These are phyloP conservation scores for Diaporthe citri DNA, from an alignment of 2,329 filamentous ascomycete genomes.

Conservation along the genomic window DNA sequence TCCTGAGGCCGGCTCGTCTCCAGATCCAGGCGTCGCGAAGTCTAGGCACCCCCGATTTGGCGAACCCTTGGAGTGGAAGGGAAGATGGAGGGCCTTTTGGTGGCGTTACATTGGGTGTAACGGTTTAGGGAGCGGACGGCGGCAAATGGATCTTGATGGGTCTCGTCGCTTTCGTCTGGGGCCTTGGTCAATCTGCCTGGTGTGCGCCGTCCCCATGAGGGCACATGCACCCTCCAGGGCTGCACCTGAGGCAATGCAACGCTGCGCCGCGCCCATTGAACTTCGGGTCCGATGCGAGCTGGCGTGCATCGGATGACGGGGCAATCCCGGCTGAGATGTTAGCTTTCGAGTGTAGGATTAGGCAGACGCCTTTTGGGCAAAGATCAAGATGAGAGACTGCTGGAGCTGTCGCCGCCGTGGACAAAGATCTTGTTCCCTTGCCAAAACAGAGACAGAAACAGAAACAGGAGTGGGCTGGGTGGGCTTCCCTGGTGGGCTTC, in stretches of 20 bases:
- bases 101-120: conserved; percentile 24
- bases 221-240: conserved; percentile 20
- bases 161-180: conserved; percentile 22
- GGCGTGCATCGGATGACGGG: conserved; percentile 28
- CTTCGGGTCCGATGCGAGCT: conserved; percentile 34
- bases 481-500: no score
- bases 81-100: conserved; percentile 22
- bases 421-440: conserved; percentile 7
- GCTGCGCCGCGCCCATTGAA: conserved; percentile 18
- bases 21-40: conserved; percentile 10
- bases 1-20: conserved; percentile 26
- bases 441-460: background rate
- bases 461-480: conserved; percentile 3
- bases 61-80: background rate
- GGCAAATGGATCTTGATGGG: conserved; percentile 26
- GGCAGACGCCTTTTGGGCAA: conserved; percentile 26
- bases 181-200: conserved; percentile 7
- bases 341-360: conserved; percentile 36
- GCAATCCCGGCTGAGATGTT: conserved; percentile 37
- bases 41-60: background rate
- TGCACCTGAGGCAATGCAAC: conserved; percentile 38
- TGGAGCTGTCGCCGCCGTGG: conserved; percentile 12
- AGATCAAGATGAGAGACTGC: conserved; percentile 23
- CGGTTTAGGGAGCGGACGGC: conserved; percentile 14
- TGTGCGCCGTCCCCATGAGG: conserved; percentile 26